Evolutionary conservation across 2,329 filamentous ascomycete species (phyloP).

Genomic region (Coniella lustricola): DNA sequence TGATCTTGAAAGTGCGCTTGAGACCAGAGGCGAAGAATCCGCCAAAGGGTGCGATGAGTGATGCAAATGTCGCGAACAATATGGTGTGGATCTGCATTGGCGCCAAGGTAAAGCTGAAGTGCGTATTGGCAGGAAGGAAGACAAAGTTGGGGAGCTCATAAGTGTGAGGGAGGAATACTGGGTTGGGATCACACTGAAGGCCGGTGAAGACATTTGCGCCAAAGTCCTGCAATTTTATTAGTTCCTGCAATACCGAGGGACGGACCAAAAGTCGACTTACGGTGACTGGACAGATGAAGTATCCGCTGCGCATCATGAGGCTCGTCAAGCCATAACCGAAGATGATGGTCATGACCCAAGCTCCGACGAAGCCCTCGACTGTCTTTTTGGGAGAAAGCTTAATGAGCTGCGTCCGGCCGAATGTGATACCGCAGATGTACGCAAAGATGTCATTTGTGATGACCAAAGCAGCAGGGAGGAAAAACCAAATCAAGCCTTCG

Average conservation of each 20-base stretch:
- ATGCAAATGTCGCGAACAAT: constrained; percentile 86
- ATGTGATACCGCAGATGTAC: constrained; percentile 94
- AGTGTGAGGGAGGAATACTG: constrained; percentile 73
- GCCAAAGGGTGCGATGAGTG: constrained; percentile 92
- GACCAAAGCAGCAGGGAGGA: constrained; percentile 86
- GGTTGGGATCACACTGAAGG: constrained; percentile 83
- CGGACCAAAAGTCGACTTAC: constrained; percentile 33
- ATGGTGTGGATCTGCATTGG: constrained; percentile 94
- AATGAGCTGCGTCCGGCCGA: constrained; percentile 93
- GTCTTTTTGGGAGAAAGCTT: constrained; percentile 99
- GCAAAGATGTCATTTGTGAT: constrained; percentile 99
- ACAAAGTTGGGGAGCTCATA: constrained; percentile 69
- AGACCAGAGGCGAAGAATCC: constrained; percentile 97
- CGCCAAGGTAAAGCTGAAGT: constrained; percentile 63
- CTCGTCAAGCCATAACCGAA: constrained; percentile 79
- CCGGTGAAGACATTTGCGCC: constrained; percentile 90
- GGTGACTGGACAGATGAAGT: constrained; percentile 97
- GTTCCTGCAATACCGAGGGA: not conserved
- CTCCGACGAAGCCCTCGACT: constrained; percentile 92
- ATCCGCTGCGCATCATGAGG: constrained; percentile 81
- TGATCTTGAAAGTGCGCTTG: constrained; percentile 99
- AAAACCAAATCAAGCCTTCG: constrained; percentile 99
- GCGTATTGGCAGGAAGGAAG: constrained; percentile 54
- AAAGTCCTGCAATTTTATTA: constrained; percentile 52
- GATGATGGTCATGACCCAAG: constrained; percentile 90